Conservation (phyloP, 352 stramenopile genomes). For the Pythium volutum region DNA sequence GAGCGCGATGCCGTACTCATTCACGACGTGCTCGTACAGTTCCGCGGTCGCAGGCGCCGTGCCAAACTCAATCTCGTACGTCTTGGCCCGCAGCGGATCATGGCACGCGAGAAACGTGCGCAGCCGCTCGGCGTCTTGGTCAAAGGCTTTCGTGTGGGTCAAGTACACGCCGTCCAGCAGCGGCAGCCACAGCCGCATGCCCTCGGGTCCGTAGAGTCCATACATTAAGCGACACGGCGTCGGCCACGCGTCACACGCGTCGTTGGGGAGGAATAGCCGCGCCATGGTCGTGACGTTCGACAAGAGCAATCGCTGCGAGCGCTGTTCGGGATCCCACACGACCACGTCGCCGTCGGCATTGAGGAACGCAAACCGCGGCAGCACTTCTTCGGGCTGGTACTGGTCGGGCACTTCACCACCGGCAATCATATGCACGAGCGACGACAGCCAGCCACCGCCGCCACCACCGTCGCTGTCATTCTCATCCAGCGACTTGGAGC, state of each 20-base stretch:
- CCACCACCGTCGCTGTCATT: conserved; percentile 27
- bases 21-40: conserved; percentile 66
- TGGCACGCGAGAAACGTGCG: conserved; percentile 76
- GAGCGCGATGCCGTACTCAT: conserved; percentile 66
- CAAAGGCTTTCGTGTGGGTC: conserved; percentile 52
- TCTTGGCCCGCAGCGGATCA: conserved; percentile 78
- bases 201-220: conserved; percentile 68
- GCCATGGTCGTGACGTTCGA: conserved; percentile 66
- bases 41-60: conserved; percentile 56
- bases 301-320: conserved; percentile 59
- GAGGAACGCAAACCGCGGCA: conserved; percentile 65
- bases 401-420: conserved; percentile 67
- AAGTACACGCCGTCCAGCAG: conserved; percentile 78
- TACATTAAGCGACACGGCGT: conserved; percentile 60
- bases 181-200: conserved; percentile 75
- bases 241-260: conserved; percentile 50
- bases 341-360: conserved; percentile 54
- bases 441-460: conserved; percentile 51
- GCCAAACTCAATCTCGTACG: conserved; percentile 79
- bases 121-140: conserved; percentile 40
- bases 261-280: conserved; percentile 40
- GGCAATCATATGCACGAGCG: conserved; percentile 55
- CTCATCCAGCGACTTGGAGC: conserved; percentile 37
- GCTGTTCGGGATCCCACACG: conserved; percentile 77
- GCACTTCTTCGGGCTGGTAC: conserved; percentile 62